Base-by-base conservation (phyloP, 805 yeast species). In the Ogataea degrootiae region DNA sequence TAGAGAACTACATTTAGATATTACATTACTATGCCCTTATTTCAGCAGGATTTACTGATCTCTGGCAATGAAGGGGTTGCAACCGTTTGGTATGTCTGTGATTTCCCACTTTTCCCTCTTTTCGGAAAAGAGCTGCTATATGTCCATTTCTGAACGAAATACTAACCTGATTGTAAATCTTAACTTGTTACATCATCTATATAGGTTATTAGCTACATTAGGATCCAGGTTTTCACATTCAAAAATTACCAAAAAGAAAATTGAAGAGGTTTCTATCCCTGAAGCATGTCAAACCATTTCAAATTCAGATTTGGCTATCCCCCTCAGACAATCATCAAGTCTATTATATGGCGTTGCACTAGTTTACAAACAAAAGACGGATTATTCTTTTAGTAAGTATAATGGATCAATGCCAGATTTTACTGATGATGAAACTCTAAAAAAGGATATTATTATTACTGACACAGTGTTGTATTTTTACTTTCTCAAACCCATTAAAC, bases 271-370 rank as follows among this genome's bases (percentile, higher is more conserved):
- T 1, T 68, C 75, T 1, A 73, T 79, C 21, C 76, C 80, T 1
- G 53, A 58, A 2, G 62, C 71, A 2, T 77, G 83, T 55, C 49
- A 54, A 4, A 54, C 59, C 6, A 62, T 71, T 12, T 44, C 48
- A 2, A 42, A 52, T 15, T 55, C 61, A 12, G 43, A 54, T 2
- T 39, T 49, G 11, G 51, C 48, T 2, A 33, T 59, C 16, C 53
- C 68, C 1, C 48, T 69, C 37, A 59, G 80, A 39, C 61, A 69
- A 16, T 59, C 69, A 0, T 73, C 82, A 0, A 71, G 62, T 43
- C 59, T 80, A 9, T 56, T 80, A 47, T 70, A 73, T 53, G 85
- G 85, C 0, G 63, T 76, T 1, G 64, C 78, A 1, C 51, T 80
- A 40, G 66, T 73, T 26, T 77, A 75, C 57, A 75, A 69, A 47